Percentiles rank a stretch among this genome's conserved stretches.
Conservation (phyloP, 2,329 filamentous ascomycete species). For the Phaeosphaeriaceae sp. region DNA sequence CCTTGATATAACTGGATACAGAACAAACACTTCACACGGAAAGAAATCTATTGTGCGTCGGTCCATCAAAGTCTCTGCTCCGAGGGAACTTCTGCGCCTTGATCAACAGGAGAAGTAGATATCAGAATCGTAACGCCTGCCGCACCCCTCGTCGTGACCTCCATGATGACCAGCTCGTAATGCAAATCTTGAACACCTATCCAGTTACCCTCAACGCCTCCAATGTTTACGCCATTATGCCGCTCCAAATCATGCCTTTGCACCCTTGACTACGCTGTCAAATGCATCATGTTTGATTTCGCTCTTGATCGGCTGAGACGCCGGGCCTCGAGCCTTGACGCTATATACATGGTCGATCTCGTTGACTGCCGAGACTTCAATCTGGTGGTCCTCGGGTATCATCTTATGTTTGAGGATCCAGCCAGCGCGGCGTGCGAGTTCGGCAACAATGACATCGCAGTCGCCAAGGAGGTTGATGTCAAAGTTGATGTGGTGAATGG, state of each 20-base stretch:
- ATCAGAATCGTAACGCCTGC: neutral
- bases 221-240: constrained; percentile 12
- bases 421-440: constrained; percentile 80
- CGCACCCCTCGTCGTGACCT: neutral
- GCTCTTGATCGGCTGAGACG: constrained; percentile 21
- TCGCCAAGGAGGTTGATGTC: constrained; percentile 96
- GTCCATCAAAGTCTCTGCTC: neutral
- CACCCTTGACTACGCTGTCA: constrained; percentile 12
- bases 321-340: constrained; percentile 31
- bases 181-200: constrained; percentile 12
- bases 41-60: neutral
- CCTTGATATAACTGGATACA: neutral
- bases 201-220: constrained; percentile 15
- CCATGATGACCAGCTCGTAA: neutral
- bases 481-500: constrained; percentile 89
- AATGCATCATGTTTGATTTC: constrained; percentile 13
- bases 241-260: constrained; percentile 10
- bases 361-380: constrained; percentile 58
- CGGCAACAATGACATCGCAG: constrained; percentile 87
- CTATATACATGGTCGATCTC: constrained; percentile 39
- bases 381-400: constrained; percentile 71
- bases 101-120: neutral
- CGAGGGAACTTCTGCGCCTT: neutral
- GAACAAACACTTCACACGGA: neutral
- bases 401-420: constrained; percentile 86